These are phyloP conservation scores for Meyerozyma smithsonii DNA, from an alignment of 1,139 yeast genomes.

Conservation along the genomic window DNA sequence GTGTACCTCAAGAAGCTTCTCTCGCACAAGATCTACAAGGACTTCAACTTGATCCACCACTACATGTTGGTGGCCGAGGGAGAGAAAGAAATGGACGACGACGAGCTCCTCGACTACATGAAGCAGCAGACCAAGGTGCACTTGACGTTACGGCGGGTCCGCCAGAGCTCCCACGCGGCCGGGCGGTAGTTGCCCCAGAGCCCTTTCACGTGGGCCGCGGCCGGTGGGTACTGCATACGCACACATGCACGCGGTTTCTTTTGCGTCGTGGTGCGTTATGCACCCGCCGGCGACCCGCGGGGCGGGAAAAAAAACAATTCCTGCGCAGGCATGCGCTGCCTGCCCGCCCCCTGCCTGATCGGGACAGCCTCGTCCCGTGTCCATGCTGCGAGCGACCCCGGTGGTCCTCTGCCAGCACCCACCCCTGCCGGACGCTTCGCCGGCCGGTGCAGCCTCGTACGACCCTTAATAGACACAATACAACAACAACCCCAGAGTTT, in stretches of 20 bases:
- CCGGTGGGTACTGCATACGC: no score
- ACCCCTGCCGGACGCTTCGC: neutral
- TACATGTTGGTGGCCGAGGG: slow-evolving; percentile 19
- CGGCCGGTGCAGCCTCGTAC: neutral
- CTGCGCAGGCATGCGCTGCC: neutral
- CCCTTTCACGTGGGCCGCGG: no score
- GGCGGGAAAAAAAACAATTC: neutral
- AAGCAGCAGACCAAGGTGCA: slow-evolving; percentile 23
- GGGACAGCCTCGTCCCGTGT: no score
- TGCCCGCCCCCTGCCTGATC: no score
- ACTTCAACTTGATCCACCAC: slow-evolving; percentile 26
- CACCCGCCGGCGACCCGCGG: no score
- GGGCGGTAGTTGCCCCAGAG: neutral
- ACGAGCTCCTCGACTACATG: slow-evolving; percentile 21
- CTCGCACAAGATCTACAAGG: slow-evolving; percentile 32
- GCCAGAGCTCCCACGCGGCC: neutral
- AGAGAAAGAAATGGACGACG: slow-evolving; percentile 13
- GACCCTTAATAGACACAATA: neutral
- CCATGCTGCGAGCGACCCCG: neutral
- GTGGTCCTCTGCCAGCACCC: neutral
- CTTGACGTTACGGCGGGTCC: slow-evolving; percentile 21
- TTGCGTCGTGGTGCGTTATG: neutral
- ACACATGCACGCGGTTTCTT: slow-evolving; percentile 1
- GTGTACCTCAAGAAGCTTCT: slow-evolving; percentile 27
- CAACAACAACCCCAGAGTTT: neutral